These are phyloP conservation scores for Neurospora sp. DNA, from an alignment of 495 filamentous ascomycete genomes.

Conservation along the genomic window DNA sequence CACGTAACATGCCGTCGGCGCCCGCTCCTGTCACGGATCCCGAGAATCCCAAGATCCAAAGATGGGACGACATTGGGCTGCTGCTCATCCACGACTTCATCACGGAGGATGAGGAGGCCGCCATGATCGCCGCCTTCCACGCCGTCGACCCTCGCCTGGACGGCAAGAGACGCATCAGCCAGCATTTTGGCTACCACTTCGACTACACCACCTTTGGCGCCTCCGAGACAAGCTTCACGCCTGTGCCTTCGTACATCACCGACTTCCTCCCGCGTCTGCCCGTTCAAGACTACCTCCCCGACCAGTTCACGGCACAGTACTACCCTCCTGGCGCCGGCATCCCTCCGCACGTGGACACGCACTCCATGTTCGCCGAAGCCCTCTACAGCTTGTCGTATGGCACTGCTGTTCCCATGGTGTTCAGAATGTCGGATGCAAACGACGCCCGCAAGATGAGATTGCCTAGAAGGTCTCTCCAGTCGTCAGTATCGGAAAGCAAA, in stretches of 20 bases:
- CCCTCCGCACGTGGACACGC: slow-evolving; percentile 25
- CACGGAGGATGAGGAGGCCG: slow-evolving; percentile 12
- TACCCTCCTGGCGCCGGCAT: slow-evolving; percentile 26
- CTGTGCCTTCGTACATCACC: slow-evolving; percentile 18
- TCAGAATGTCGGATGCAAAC: slow-evolving; percentile 16
- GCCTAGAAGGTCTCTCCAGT: slow-evolving; percentile 17
- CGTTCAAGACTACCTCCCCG: slow-evolving; percentile 12
- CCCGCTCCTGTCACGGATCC: slow-evolving; percentile 2
- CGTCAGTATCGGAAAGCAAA: background rate
- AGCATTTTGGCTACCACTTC: slow-evolving; percentile 25
- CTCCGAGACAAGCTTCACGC: slow-evolving; percentile 11
- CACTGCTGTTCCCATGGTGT: slow-evolving; percentile 20
- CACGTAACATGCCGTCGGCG: background rate
- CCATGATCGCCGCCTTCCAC: slow-evolving; percentile 21
- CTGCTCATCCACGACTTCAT: slow-evolving; percentile 22
- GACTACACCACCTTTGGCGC: slow-evolving; percentile 27
- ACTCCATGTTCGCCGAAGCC: slow-evolving; percentile 24
- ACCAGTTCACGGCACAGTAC: slow-evolving; percentile 27
- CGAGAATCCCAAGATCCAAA: slow-evolving; percentile 10
- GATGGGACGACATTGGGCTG: slow-evolving; percentile 17
- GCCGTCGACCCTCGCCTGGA: slow-evolving; percentile 4
- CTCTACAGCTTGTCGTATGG: slow-evolving; percentile 22
- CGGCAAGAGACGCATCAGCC: slow-evolving; percentile 14
- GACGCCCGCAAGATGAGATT: slow-evolving; percentile 23
- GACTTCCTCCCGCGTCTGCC: slow-evolving; percentile 17